These are phyloP conservation scores for Lactifluus subvellereus DNA, from an alignment of 768 basidiomycete genomes.

Conservation along the genomic window DNA sequence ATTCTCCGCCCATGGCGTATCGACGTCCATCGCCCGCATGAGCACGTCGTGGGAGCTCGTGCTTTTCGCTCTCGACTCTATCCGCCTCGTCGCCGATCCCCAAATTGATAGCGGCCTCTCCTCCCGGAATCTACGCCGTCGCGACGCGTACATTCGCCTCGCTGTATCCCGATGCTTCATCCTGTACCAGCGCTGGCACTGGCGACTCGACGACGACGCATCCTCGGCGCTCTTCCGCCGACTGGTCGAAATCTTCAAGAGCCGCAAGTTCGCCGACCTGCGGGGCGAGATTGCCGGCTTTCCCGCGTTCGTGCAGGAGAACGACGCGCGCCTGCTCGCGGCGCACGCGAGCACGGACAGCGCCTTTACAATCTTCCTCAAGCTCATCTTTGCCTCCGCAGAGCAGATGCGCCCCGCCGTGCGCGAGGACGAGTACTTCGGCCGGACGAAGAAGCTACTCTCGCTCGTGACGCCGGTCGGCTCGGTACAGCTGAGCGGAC, in stretches of 20 bases:
- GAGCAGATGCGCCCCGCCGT: conserved; percentile 32
- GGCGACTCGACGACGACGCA: conserved; percentile 54
- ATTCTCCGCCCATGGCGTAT: conserved; percentile 54
- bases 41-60: conserved; percentile 65
- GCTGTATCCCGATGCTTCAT: conserved; percentile 67
- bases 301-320: conserved; percentile 60
- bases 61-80: conserved; percentile 47
- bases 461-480: conserved; percentile 69
- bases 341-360: conserved; percentile 53
- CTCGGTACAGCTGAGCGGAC: conserved; percentile 56
- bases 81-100: conserved; percentile 49
- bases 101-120: conserved; percentile 38
- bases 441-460: conserved; percentile 59
- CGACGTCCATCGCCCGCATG: conserved; percentile 37
- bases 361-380: conserved; percentile 74
- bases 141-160: conserved; percentile 66
- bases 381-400: conserved; percentile 66
- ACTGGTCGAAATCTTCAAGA: conserved; percentile 68
- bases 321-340: conserved; percentile 49
- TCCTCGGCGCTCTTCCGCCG: conserved; percentile 53
- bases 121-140: conserved; percentile 39
- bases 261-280: conserved; percentile 70
- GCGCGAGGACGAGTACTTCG: conserved; percentile 31
- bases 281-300: conserved; percentile 55
- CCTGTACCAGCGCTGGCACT: conserved; percentile 72